Conservation (phyloP, 495 filamentous ascomycete species). For the Penicillium canariense region DNA sequence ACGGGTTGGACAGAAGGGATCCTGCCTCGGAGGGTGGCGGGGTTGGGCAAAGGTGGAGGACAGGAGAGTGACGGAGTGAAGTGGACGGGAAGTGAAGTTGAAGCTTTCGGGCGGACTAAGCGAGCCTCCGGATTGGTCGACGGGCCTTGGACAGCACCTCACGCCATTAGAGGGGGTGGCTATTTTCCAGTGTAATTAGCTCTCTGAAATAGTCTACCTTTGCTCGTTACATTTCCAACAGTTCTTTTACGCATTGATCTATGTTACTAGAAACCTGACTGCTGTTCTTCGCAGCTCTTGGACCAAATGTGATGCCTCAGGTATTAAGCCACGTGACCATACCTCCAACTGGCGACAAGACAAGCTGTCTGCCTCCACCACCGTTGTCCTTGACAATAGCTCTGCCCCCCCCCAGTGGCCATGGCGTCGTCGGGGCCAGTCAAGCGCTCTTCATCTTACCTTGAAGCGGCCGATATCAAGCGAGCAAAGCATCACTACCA, state of each 20-base stretch:
- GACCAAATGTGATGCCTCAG: slow-evolving; percentile 4
- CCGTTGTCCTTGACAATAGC: slow-evolving; percentile 1
- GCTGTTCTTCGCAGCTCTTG: not conserved
- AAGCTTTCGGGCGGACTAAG: slow-evolving; percentile 47
- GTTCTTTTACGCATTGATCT: not conserved
- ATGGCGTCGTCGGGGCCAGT: slow-evolving; percentile 36
- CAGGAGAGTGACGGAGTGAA: slow-evolving; percentile 30
- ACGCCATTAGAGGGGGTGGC: not conserved
- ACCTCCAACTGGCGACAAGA: slow-evolving; percentile 11
- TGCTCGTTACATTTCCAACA: not conserved
- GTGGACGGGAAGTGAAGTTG: slow-evolving; percentile 34
- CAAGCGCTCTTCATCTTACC: slow-evolving; percentile 44
- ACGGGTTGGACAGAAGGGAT: slow-evolving; percentile 17
- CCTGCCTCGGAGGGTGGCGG: slow-evolving; percentile 25
- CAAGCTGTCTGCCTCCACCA: slow-evolving; percentile 10
- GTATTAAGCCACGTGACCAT: slow-evolving; percentile 12
- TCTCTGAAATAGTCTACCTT: too few species aligned
- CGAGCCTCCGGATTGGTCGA: slow-evolving; percentile 36
- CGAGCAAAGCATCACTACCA: slow-evolving; percentile 47
- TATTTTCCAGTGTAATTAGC: not conserved
- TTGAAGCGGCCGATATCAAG: slow-evolving; percentile 33
- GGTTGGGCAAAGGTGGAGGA: slow-evolving; percentile 26
- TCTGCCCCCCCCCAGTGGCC: slow-evolving; percentile 14
- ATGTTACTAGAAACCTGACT: not conserved
- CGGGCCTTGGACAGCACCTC: not conserved